Evolutionary conservation across 495 filamentous ascomycete species (phyloP), one percentile per base, ranked within the genome.

Genomic region (Penicillium cinerascens): DNA sequence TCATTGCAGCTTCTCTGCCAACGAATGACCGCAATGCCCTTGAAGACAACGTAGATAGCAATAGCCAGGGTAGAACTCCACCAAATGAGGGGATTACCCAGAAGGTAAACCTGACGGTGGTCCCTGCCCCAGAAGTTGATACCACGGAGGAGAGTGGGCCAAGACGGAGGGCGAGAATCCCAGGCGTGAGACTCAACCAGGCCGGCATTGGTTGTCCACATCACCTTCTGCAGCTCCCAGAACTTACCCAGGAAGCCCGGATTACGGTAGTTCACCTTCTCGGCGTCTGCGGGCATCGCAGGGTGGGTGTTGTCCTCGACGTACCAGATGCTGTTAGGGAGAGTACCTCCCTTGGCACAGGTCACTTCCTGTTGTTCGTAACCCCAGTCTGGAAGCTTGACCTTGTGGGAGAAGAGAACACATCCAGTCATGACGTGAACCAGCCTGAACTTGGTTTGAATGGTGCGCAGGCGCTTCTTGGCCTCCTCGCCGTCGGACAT

Each of bases 51-150:
- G 57, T 95, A 98, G 36, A 90, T 70, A 20, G 71, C 83, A 51
- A 98, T 80, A 3, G 90, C 89, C n/a, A 80, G 77, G 21, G 88
- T 96, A 2, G 87, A 89, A 10, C 83, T 84, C 87, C 88, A 97
- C 93, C 93, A 98, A 57, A 98, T 85, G 49, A 97, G 70, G 2
- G 93, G 95, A 67, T 98, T 98, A 48, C 93, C 93, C 40, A 96
- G 86, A 6, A 98, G 84, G 67, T 98, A 98, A 56, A 98, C 88
- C 72, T 98, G 93, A 54, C 91, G 88, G 63, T 95, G 77, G 49
- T 96, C 82, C 60, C 87, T 91, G 51, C 93, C 93, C 93, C 93
- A 98, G 81, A 98, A 98, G 75, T 98, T 98, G 79, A 98, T 98
- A 52, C 93, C 93, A 55, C 93, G 91, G 55, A 84, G 84, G 47